Evolutionary conservation across 768 basidiomycete species (phyloP).

Genomic region (Pisolithus microcarpus): DNA sequence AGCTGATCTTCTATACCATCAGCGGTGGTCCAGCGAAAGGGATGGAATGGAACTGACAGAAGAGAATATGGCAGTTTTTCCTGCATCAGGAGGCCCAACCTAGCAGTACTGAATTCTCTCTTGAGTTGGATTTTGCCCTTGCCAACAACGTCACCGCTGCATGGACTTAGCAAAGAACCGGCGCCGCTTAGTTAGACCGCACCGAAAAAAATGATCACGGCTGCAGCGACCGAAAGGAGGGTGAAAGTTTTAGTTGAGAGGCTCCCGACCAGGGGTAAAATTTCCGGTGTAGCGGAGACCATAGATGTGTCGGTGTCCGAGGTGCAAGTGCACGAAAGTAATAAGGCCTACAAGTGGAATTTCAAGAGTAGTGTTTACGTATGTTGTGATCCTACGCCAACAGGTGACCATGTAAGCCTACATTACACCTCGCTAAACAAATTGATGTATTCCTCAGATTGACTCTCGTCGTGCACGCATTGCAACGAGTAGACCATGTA

Average conservation of each 20-base stretch:
- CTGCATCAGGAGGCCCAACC: constrained; percentile 69
- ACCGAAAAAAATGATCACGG: constrained; percentile 40
- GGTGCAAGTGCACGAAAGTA: too few relatives aligned
- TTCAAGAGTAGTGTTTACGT: too few relatives aligned
- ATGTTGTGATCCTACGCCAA: too few relatives aligned
- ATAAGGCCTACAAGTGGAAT: too few relatives aligned
- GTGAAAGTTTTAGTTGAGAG: constrained; percentile 35
- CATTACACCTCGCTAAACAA: not conserved
- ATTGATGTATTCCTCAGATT: not conserved
- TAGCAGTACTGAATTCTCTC: constrained; percentile 62
- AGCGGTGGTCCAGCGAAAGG: constrained; percentile 3
- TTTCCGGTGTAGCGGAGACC: constrained; percentile 25
- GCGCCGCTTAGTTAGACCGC: constrained; percentile 12
- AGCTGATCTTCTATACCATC: constrained; percentile 39
- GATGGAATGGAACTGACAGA: constrained; percentile 38
- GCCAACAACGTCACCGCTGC: constrained; percentile 37
- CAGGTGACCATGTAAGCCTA: not conserved
- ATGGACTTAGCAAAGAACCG: constrained; percentile 19
- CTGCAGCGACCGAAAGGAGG: constrained; percentile 37
- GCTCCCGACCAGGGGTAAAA: constrained; percentile 27
- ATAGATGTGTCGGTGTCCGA: constrained; percentile 11
- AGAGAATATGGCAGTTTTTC: constrained; percentile 75
- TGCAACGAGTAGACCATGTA: constrained; percentile 1
- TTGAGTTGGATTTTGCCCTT: constrained; percentile 36
- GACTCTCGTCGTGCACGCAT: not conserved